Evolutionary conservation across 2,329 filamentous ascomycete species (phyloP), one percentile per base, ranked within the genome.

Genomic region (Paramyrothecium roridum): DNA sequence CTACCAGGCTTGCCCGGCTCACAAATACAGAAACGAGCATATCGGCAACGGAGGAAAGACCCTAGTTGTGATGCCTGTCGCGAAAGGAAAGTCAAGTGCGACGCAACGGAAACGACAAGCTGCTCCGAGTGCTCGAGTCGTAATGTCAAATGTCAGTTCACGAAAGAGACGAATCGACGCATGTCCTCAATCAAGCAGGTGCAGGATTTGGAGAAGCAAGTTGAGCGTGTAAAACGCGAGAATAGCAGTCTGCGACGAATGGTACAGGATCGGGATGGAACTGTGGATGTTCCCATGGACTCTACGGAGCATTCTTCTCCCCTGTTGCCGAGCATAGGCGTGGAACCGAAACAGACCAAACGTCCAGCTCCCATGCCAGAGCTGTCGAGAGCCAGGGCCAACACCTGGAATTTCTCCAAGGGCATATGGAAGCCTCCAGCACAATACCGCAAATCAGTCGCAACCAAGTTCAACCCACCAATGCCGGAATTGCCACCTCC

Each of bases 171-270:
- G 13, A 99, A 99, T 71, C 84, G 95, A 56, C 86, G 95, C 59
- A 99, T 99, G 95, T 98, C 95, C 19, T 98, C 93, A 2, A 98
- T 98, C 76, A 99, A 98, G 83, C 95, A 97, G 78, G 90, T 98
- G 13, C 95, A 98, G 73, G 95, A 99, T 70, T 80, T 99, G 23
- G 93, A 98, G 74, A 95, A 91, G 72, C 93, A 97, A 73, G 84
- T 97, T 65, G 84, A 89, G 49, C 83, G 88, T 52, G 82, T 95
- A 45, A 90, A 87, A 68, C 86, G 91, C 56, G 90, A 96, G 70
- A 93, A 96, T 65, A 81, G 79, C 54, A 87, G 86, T 58, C 76
- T 96, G 43, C 85, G 85, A 52, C 85, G 87, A 30, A 83, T 87
- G 65, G 74, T 91, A 47, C 74, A 77, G 46, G 78, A 80, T 50